Conservation (phyloP, 768 basidiomycete species). For the Psilocybe subaeruginosa region DNA sequence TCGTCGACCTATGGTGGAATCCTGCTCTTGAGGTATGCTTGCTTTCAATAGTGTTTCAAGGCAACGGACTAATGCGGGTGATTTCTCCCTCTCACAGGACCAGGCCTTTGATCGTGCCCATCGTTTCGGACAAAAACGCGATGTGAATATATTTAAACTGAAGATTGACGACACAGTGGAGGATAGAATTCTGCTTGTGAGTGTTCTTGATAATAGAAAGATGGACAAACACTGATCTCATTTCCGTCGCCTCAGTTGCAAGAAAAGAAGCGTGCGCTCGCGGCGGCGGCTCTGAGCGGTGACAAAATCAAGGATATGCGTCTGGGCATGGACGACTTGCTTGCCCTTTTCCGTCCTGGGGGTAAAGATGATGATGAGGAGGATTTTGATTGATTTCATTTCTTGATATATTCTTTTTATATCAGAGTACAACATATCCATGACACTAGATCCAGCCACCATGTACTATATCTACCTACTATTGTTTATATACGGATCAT, state of each 20-base stretch:
- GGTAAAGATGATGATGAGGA: conserved; percentile 64
- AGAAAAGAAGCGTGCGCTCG: conserved; percentile 85
- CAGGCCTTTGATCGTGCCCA: conserved; percentile 95
- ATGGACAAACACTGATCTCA: conserved; percentile 1
- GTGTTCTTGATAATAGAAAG: conserved; percentile 12
- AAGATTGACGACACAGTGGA: conserved; percentile 88
- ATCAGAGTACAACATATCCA: neutral
- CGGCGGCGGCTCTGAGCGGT: conserved; percentile 84
- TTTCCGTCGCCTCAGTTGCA: conserved; percentile 60
- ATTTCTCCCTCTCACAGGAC: conserved; percentile 47
- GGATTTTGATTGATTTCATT: conserved; percentile 24
- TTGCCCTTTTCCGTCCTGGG: conserved; percentile 73
- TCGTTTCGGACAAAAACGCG: conserved; percentile 84
- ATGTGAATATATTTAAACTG: conserved; percentile 89
- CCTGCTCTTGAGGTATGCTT: conserved; percentile 75
- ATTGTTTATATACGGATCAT: neutral
- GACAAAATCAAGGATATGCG: conserved; percentile 86
- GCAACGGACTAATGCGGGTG: neutral
- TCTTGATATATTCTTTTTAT: neutral
- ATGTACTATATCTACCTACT: conserved; percentile 2
- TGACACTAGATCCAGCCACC: neutral
- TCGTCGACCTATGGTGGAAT: conserved; percentile 96
- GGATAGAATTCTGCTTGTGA: conserved; percentile 77
- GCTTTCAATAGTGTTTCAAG: conserved; percentile 14
- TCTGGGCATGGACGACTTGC: conserved; percentile 83